Evolutionary conservation across 1,284 basidiomycete species (phyloP).

Genomic region (Cutaneotrichosporon spelunceum): DNA sequence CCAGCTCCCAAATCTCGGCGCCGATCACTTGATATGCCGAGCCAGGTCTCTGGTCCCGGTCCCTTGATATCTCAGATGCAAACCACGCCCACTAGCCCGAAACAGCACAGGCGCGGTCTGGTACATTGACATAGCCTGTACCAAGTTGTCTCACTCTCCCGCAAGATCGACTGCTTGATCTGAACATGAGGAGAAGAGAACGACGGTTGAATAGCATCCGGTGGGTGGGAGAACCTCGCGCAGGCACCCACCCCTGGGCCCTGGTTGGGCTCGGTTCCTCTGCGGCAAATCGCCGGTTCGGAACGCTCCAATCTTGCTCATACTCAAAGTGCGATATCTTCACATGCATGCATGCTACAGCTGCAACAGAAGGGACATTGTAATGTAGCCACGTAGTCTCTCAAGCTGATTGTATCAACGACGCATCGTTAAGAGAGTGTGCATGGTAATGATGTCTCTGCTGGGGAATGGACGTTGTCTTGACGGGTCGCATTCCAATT

Average conservation of each 20-base stretch:
- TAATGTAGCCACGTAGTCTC: not conserved
- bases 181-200: not conserved
- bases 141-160: too few species aligned
- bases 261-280: not conserved
- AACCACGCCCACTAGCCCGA: too few species aligned
- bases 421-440: not conserved
- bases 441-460: not conserved
- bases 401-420: not conserved
- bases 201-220: not conserved
- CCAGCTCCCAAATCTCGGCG: not conserved
- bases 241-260: not conserved
- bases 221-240: not conserved
- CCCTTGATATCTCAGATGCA: too few species aligned
- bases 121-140: too few species aligned
- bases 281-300: not conserved
- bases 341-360: not conserved
- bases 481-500: not conserved
- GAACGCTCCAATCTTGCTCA: not conserved
- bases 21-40: not conserved
- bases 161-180: too few species aligned
- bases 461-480: not conserved
- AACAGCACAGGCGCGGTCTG: not conserved
- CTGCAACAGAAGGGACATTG: not conserved
- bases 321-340: not conserved
- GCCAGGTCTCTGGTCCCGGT: not conserved